Conservation (phyloP, 371 early-diverging fungal species). For the Paraphysoderma sedebokerense region DNA sequence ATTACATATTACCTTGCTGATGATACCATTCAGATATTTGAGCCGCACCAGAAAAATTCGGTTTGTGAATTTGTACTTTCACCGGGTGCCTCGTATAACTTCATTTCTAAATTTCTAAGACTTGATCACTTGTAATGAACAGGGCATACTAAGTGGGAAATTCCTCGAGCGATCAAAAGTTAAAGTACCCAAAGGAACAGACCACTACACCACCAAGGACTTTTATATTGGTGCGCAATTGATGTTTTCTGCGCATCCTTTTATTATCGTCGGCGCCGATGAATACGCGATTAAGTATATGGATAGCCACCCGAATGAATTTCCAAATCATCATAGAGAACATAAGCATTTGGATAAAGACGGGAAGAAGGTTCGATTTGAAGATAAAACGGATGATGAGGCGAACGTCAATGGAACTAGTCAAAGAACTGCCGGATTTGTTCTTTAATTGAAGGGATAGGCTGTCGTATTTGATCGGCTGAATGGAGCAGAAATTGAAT, state of each 20-base stretch:
- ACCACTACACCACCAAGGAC: conserved; percentile 14
- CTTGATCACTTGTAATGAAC: too few relatives aligned
- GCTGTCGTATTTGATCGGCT: too few relatives aligned
- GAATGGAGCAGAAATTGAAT: too few relatives aligned
- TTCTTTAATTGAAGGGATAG: too few relatives aligned
- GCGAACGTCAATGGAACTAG: too few relatives aligned
- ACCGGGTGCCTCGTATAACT: not conserved
- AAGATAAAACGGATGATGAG: too few relatives aligned
- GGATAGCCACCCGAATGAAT: conserved; percentile 16
- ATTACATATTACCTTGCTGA: conserved; percentile 21
- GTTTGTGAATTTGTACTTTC: not conserved
- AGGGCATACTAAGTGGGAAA: conserved; percentile 31
- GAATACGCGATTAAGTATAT: conserved; percentile 30
- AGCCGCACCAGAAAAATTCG: conserved; percentile 17
- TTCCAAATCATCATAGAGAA: conserved; percentile 16
- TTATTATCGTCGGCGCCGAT: conserved; percentile 25
- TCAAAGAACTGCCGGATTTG: too few relatives aligned
- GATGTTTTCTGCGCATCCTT: conserved; percentile 19
- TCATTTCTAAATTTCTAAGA: conserved; percentile 11
- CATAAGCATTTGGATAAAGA: too few relatives aligned
- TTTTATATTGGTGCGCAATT: conserved; percentile 25
- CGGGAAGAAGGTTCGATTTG: too few relatives aligned
- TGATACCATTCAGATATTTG: conserved; percentile 27
- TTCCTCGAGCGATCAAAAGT: conserved; percentile 24
- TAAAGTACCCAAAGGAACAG: conserved; percentile 13